Evolutionary conservation across 768 basidiomycete species (phyloP).

Genomic region (Pulveroboletus sp.): DNA sequence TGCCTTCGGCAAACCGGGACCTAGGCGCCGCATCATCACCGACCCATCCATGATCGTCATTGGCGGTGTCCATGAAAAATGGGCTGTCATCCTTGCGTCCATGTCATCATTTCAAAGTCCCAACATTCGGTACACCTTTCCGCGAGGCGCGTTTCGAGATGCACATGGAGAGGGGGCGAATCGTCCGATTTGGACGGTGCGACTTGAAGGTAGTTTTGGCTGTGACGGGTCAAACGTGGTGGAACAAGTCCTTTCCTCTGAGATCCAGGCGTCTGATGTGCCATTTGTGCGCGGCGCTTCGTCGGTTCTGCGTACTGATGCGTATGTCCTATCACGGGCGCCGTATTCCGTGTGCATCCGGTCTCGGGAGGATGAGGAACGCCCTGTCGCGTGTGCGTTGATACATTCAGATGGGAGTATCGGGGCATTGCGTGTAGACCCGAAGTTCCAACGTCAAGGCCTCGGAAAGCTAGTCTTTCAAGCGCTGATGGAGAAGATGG

Average conservation of each 20-base stretch:
- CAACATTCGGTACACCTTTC: constrained; percentile 5
- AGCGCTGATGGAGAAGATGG: constrained; percentile 8
- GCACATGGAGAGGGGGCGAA: background rate
- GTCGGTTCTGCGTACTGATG: constrained; percentile 14
- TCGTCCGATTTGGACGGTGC: too few species aligned
- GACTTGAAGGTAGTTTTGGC: too few species aligned
- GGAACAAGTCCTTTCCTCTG: background rate
- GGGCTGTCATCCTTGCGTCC: constrained; percentile 10
- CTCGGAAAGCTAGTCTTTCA: constrained; percentile 10
- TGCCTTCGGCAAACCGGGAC: background rate
- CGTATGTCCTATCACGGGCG: constrained; percentile 19
- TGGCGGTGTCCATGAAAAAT: constrained; percentile 5
- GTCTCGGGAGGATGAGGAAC: background rate
- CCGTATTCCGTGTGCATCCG: constrained; percentile 25
- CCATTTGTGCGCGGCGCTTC: constrained; percentile 8
- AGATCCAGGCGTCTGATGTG: constrained; percentile 12
- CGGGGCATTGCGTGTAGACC: constrained; percentile 11
- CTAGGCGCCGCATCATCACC: background rate
- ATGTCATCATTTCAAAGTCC: constrained; percentile 2
- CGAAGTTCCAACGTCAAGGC: constrained; percentile 9
- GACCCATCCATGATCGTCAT: constrained; percentile 14
- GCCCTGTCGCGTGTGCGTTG: constrained; percentile 12
- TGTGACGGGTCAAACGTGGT: background rate
- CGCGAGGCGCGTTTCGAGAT: background rate
- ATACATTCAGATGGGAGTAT: constrained; percentile 22